These are phyloP conservation scores for Scedosporium aurantiacum DNA, from an alignment of 2,329 filamentous ascomycete species.

Conservation along the genomic window DNA sequence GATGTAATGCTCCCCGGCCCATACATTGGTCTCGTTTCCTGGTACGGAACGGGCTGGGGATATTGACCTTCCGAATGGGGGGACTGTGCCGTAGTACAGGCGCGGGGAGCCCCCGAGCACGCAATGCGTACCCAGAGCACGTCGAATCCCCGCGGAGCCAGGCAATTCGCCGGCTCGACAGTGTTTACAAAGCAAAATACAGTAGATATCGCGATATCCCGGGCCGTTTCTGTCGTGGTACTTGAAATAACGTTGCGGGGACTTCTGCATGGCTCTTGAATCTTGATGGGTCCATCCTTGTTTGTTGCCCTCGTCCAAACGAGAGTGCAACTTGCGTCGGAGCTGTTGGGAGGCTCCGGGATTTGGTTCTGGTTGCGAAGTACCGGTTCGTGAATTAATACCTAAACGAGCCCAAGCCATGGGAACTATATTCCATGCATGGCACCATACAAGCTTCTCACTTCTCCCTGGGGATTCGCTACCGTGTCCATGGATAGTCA, in stretches of 20 bases:
- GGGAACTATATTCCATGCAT: background rate
- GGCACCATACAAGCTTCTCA: background rate
- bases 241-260: no score
- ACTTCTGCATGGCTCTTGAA: no score
- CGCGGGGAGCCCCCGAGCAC: background rate
- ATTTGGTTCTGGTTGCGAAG: no score
- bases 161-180: no score
- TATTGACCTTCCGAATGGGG: constrained; percentile 2
- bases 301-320: no score
- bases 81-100: background rate
- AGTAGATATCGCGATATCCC: no score
- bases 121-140: background rate
- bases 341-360: no score
- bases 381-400: no score
- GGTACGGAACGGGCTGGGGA: background rate
- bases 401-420: background rate
- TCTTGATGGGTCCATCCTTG: no score
- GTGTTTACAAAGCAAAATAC: background rate
- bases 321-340: no score
- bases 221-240: no score
- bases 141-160: no score
- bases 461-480: background rate
- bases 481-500: background rate
- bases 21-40: background rate
- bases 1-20: background rate